Evolutionary conservation across 2,329 filamentous ascomycete species (phyloP).

Genomic region (Xylaria hypoxylon): DNA sequence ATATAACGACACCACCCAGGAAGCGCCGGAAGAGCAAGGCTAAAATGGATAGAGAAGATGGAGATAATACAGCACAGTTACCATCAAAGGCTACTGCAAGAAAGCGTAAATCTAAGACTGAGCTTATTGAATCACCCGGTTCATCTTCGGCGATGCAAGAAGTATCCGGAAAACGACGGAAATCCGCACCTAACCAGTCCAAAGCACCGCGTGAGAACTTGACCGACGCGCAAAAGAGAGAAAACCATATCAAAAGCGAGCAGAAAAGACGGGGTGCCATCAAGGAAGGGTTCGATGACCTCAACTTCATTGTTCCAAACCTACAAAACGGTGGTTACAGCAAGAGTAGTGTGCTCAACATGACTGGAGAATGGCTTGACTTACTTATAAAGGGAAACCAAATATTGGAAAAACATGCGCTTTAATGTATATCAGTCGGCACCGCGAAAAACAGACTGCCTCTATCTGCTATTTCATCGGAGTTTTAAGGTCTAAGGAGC

Average conservation of each 20-base stretch:
- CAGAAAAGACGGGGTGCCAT: constrained; percentile 74
- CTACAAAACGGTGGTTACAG: constrained; percentile 80
- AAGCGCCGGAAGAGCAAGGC: constrained; percentile 68
- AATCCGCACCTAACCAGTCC: constrained; percentile 61
- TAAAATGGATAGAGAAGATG: constrained; percentile 59
- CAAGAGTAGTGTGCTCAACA: constrained; percentile 82
- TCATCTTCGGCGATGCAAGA: constrained; percentile 54
- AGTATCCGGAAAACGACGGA: constrained; percentile 60
- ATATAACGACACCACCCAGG: constrained; percentile 56
- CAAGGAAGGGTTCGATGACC: constrained; percentile 83
- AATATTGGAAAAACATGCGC: constrained; percentile 56
- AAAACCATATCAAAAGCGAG: constrained; percentile 72
- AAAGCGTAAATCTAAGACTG: constrained; percentile 62
- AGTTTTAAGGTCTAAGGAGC: constrained; percentile 19
- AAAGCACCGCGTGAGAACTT: constrained; percentile 77
- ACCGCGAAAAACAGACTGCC: not conserved
- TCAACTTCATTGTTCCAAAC: constrained; percentile 81
- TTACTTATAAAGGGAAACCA: constrained; percentile 77
- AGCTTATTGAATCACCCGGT: constrained; percentile 50
- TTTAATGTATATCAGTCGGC: constrained; percentile 4
- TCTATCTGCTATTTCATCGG: constrained; percentile 23
- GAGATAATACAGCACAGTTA: constrained; percentile 53
- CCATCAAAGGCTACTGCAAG: constrained; percentile 52
- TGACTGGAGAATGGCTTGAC: constrained; percentile 83
- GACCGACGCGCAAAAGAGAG: constrained; percentile 85